Percentiles rank a stretch among this genome's conserved stretches.
phyloP scores from a whole-genome alignment of 305 asterid genomes.

The Vinca major region DNA sequence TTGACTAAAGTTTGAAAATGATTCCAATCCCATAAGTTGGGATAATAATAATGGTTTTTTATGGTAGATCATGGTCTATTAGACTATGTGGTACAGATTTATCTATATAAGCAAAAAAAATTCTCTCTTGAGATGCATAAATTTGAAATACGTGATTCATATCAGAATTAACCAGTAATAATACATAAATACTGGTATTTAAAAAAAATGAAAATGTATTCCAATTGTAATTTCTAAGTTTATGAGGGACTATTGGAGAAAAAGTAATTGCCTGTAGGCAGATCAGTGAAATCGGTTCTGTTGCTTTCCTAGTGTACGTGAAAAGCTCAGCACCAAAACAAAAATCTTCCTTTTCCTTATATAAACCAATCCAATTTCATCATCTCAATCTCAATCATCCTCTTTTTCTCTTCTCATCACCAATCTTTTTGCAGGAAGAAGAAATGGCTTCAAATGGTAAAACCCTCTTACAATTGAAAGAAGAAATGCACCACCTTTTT shows the following conservation, averaged over 20 bases:
- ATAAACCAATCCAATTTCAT: neutral
- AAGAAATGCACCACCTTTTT: neutral
- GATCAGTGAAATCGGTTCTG: neutral
- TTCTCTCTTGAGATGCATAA: too few species aligned
- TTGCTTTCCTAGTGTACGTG: slow-evolving; percentile 6
- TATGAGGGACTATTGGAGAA: neutral
- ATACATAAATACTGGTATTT: too few species aligned
- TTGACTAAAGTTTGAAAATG: too few species aligned
- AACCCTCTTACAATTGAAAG: neutral
- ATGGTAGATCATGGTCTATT: too few species aligned
- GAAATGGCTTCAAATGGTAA: slow-evolving; percentile 57
- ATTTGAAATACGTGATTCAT: too few species aligned
- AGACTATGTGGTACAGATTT: too few species aligned
- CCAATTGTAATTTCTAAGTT: neutral
- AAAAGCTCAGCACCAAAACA: slow-evolving; percentile 10
- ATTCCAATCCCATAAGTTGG: too few species aligned
- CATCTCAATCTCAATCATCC: neutral
- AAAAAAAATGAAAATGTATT: too few species aligned
- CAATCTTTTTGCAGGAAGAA: slow-evolving; percentile 8
- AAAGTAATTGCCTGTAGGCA: neutral
- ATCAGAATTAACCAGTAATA: too few species aligned
- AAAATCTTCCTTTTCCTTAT: neutral
- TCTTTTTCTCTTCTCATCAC: slow-evolving; percentile 10
- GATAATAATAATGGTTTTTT: too few species aligned
- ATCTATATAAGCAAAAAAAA: too few species aligned